These are phyloP conservation scores for Ganoderma lucidum DNA, from an alignment of 1,284 basidiomycete species.

Conservation along the genomic window DNA sequence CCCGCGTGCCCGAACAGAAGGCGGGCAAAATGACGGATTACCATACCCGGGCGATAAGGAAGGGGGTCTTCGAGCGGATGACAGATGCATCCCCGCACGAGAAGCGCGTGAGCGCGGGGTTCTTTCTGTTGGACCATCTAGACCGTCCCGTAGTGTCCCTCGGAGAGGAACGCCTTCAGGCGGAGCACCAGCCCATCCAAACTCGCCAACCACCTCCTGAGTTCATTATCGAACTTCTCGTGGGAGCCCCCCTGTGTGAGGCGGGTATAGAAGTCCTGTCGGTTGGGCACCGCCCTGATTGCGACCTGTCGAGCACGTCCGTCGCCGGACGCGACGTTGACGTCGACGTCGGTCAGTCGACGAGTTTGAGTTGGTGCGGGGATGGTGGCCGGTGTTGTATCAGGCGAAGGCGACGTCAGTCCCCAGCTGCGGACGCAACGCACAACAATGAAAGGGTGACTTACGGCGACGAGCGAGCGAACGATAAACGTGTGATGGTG, in stretches of 20 bases:
- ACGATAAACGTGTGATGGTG: slow-evolving; percentile 89
- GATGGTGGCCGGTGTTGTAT: background rate
- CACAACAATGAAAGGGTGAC: slow-evolving; percentile 43
- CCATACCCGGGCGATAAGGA: slow-evolving; percentile 24
- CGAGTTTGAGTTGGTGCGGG: background rate
- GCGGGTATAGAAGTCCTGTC: slow-evolving; percentile 86
- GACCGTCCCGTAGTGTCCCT: slow-evolving; percentile 72
- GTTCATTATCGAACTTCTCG: slow-evolving; percentile 78
- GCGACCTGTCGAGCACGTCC: slow-evolving; percentile 68
- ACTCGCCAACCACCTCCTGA: slow-evolving; percentile 83
- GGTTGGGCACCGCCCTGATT: slow-evolving; percentile 91
- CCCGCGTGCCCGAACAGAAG: slow-evolving; percentile 30
- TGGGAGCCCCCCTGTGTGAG: slow-evolving; percentile 85
- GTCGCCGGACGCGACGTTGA: background rate
- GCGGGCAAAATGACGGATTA: slow-evolving; percentile 15
- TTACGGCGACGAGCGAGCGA: slow-evolving; percentile 83
- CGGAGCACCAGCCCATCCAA: slow-evolving; percentile 77
- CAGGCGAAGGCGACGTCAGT: background rate
- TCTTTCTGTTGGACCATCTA: slow-evolving; percentile 29
- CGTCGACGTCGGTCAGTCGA: background rate
- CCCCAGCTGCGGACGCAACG: no score
- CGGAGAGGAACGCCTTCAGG: slow-evolving; percentile 72
- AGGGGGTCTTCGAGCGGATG: slow-evolving; percentile 5
- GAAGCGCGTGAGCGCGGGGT: slow-evolving; percentile 6
- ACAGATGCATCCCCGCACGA: slow-evolving; percentile 9